Conservation (phyloP, 202 grass and related monocot genomes). For the Bolboschoenoplectus hybrid region DNA sequence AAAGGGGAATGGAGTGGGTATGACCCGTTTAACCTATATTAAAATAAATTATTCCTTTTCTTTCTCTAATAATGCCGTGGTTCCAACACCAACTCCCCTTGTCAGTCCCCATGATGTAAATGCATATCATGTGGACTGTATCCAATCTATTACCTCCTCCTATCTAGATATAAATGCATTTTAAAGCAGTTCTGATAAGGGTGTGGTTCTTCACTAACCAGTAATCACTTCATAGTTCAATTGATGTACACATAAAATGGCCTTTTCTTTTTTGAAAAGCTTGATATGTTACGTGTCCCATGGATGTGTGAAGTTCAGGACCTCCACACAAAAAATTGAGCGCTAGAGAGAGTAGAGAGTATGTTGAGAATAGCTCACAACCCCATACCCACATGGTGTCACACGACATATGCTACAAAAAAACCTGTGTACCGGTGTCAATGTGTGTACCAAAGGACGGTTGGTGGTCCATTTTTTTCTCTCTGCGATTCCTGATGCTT, state of each 20-base stretch:
- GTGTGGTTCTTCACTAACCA: neutral
- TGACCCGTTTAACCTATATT: neutral
- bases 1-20: neutral
- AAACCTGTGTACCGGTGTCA: slow-evolving; percentile 10
- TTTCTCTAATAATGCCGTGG: neutral
- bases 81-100: neutral
- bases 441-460: neutral
- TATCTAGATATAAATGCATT: neutral
- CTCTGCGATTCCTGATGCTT: neutral
- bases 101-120: neutral
- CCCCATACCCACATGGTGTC: neutral
- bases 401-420: neutral
- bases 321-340: no score
- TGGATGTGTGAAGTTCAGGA: neutral
- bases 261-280: neutral
- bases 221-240: neutral
- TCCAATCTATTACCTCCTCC: neutral
- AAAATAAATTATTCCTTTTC: neutral
- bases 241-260: neutral
- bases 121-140: neutral
- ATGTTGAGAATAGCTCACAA: neutral
- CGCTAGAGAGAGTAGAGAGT: neutral
- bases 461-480: slow-evolving; percentile 30
- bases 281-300: neutral
- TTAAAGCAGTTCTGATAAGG: neutral